phyloP scores from a whole-genome alignment of 345 rosid genomes.

The Sonneratia caseolaris region DNA sequence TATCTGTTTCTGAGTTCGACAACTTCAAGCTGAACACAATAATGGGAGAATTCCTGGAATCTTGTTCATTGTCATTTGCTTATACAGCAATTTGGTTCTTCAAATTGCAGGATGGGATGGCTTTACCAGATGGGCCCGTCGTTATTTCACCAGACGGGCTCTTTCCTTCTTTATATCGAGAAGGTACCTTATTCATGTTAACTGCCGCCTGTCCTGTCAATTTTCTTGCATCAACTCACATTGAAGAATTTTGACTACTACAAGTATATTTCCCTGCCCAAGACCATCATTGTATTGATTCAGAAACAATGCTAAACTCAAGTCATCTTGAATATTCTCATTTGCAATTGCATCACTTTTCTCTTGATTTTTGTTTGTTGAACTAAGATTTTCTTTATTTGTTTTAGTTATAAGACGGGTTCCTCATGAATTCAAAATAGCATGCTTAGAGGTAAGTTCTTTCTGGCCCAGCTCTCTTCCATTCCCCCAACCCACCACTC shows the following conservation, averaged over 20 bases:
- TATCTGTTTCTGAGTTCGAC: neutral
- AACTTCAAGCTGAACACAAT: neutral
- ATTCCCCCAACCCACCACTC: too few species aligned
- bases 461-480: neutral
- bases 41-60: neutral
- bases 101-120: slow-evolving; percentile 62
- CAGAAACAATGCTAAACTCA: neutral
- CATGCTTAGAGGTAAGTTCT: slow-evolving; percentile 80
- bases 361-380: neutral
- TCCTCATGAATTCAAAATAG: slow-evolving; percentile 96
- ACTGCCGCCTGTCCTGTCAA: neutral
- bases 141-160: slow-evolving; percentile 96
- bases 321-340: neutral
- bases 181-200: slow-evolving; percentile 39
- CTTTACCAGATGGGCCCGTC: slow-evolving; percentile 93
- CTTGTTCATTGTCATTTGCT: neutral
- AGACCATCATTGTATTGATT: neutral
- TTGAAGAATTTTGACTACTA: neutral
- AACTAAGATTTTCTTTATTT: neutral
- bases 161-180: slow-evolving; percentile 81
- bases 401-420: slow-evolving; percentile 76
- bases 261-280: neutral
- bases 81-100: slow-evolving; percentile 1
- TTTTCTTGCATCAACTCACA: neutral
- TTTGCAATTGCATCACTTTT: neutral